Conservation (phyloP, 257 asterid species). For the Agastache rugosa region DNA sequence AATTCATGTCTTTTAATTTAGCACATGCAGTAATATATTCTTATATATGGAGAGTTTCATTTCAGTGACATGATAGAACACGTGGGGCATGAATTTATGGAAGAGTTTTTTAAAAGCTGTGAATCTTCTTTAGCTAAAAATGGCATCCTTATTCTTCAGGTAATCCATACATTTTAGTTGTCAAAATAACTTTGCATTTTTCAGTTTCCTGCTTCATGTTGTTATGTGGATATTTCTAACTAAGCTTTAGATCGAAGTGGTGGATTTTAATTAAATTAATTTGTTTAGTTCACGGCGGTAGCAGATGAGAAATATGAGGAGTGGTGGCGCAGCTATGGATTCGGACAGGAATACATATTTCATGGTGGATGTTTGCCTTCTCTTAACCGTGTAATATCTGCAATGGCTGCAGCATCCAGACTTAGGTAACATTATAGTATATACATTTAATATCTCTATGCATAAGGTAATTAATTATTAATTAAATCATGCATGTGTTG, state of each 20-base stretch:
- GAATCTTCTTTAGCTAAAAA: constrained; percentile 56
- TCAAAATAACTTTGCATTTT: too few species aligned
- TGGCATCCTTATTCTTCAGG: constrained; percentile 39
- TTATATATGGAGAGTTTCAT: not conserved
- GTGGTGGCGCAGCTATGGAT: constrained; percentile 57
- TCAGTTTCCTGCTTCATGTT: too few species aligned
- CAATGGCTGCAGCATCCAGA: constrained; percentile 64
- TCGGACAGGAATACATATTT: constrained; percentile 36
- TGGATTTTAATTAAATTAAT: not conserved
- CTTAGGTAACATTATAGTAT: too few species aligned
- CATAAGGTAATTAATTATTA: too few species aligned
- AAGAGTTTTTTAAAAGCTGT: constrained; percentile 55
- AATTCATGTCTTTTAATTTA: not conserved
- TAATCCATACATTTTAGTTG: too few species aligned
- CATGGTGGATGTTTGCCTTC: constrained; percentile 50
- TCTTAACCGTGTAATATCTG: constrained; percentile 54
- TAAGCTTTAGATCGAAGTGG: too few species aligned
- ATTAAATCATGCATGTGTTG: not conserved
- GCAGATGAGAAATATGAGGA: constrained; percentile 69
- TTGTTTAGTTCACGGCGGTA: constrained; percentile 52
- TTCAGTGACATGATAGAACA: constrained; percentile 71
- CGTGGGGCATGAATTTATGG: constrained; percentile 70
- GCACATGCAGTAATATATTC: too few species aligned
- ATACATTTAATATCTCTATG: too few species aligned
- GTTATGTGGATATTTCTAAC: too few species aligned